Percentiles rank a stretch among this genome's conserved stretches.
Evolutionary conservation across 805 yeast species (phyloP).

Genomic region (Yarrowia phangngaensis): DNA sequence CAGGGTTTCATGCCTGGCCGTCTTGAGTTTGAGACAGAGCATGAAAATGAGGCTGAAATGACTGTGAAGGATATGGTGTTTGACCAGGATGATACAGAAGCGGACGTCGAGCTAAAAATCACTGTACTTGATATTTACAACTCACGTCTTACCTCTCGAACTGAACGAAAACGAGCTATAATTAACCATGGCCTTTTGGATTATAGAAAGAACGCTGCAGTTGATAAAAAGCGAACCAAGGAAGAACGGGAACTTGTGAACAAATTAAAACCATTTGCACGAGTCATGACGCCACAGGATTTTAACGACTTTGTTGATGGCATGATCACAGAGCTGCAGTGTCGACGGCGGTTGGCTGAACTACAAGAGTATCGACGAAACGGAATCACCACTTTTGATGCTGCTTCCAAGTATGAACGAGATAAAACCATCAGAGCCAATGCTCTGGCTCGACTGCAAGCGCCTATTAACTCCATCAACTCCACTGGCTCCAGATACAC

Average conservation of each 20-base stretch:
- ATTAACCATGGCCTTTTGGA: constrained; percentile 76
- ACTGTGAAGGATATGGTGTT: constrained; percentile 93
- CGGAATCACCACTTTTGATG: constrained; percentile 80
- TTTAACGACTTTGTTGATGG: constrained; percentile 71
- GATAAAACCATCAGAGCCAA: constrained; percentile 70
- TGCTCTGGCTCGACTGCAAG: constrained; percentile 51
- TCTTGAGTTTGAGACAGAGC: constrained; percentile 92
- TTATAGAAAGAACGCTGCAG: constrained; percentile 72
- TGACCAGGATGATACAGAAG: constrained; percentile 85
- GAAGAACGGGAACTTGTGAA: constrained; percentile 83
- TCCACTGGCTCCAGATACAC: constrained; percentile 27
- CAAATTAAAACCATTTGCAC: constrained; percentile 72
- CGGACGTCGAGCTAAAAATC: constrained; percentile 85
- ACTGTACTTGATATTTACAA: constrained; percentile 86
- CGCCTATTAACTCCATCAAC: constrained; percentile 14
- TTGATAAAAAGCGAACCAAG: constrained; percentile 79
- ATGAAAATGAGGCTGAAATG: constrained; percentile 93
- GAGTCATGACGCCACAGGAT: constrained; percentile 76
- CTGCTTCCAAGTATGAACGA: constrained; percentile 80
- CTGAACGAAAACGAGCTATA: constrained; percentile 83
- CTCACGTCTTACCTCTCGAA: constrained; percentile 82
- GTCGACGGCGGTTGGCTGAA: constrained; percentile 78
- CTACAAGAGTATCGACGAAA: constrained; percentile 89
- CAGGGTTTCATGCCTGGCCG: constrained; percentile 99
- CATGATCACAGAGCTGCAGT: constrained; percentile 69